Evolutionary conservation across 1,139 yeast species (phyloP), one percentile per base, ranked within the genome.

Genomic region (Arxiozyma slooffiae): DNA sequence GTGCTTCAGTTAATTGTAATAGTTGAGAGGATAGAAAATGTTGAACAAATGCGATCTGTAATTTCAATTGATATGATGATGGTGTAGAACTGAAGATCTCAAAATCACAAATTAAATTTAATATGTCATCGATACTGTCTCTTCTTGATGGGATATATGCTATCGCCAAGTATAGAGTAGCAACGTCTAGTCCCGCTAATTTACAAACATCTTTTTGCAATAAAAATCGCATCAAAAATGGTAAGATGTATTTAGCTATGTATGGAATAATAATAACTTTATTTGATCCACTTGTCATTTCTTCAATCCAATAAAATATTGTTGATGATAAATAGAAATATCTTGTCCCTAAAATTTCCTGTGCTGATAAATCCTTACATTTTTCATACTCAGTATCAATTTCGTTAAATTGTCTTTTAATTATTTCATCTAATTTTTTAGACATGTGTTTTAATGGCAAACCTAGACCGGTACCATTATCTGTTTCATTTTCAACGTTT

Each of bases 171-270:
- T 83, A 78, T 3, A 78, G 69, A 1, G 75, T 60, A 2, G 77
- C 73, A 0, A 88, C 84, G 43, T 77, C 76, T 38, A 85, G 71
- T 49, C 79, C 78, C 0, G 90, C 84, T 54, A 90, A 76, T 54
- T 82, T 85, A 60, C 90, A 83, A 22, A 88, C 89, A 57, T 92
- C 97, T 56, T 89, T 82, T 72, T 86, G 76, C 48, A 77, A 77
- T 51, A 82, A 79, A 51, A 89, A 71, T 34, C 77, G 74, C 58
- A 88, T 71, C 55, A 88, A 70, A 55, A 87, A 83, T 17, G 96
- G 96, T 1, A 88, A 70, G 45, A 90, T 74, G n/a, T 77, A 70
- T 1, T 71, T 67, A 20, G 65, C 60, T 41, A 74, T 50, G 46
- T 67, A 69, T 3, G 74, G 75, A 49, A 76, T 74, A 48, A 80